phyloP scores from a whole-genome alignment of 371 early-diverging fungal species.

The Coemansia sp. region DNA sequence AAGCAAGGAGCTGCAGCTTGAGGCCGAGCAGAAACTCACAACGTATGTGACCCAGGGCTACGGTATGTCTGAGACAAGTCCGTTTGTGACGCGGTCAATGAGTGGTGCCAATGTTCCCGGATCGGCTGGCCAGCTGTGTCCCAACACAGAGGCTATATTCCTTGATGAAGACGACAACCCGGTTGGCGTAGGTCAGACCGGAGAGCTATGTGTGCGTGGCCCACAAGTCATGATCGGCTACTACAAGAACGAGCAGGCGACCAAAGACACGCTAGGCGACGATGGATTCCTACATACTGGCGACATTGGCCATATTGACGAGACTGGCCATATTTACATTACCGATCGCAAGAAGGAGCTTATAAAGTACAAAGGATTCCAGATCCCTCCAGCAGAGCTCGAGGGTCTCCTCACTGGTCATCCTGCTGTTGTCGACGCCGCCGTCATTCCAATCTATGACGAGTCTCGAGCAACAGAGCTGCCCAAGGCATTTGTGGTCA shows the following conservation, averaged over 20 bases:
- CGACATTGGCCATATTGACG: constrained; percentile 82
- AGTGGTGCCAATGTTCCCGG: constrained; percentile 53
- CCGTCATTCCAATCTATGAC: constrained; percentile 70
- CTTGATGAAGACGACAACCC: constrained; percentile 62
- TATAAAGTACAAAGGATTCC: constrained; percentile 70
- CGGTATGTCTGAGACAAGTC: constrained; percentile 75
- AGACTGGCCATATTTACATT: constrained; percentile 63
- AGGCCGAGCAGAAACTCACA: constrained; percentile 26
- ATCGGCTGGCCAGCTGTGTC: constrained; percentile 67
- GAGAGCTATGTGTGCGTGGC: constrained; percentile 91
- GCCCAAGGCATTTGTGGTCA: constrained; percentile 78
- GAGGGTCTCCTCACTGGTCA: constrained; percentile 77
- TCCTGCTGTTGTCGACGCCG: constrained; percentile 70
- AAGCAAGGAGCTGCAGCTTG: constrained; percentile 44
- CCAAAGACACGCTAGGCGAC: constrained; percentile 69
- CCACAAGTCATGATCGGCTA: constrained; percentile 87
- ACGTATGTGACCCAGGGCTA: constrained; percentile 55
- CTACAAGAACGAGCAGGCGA: constrained; percentile 75
- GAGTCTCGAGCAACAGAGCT: constrained; percentile 71
- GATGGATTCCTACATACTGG: constrained; percentile 97
- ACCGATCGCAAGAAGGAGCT: constrained; percentile 75
- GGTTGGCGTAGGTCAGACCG: constrained; percentile 59
- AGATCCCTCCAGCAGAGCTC: constrained; percentile 83
- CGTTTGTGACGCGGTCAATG: constrained; percentile 53
- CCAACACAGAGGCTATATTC: constrained; percentile 69